phyloP scores from a whole-genome alignment of 2,329 filamentous ascomycete species.

The Microcyclosporella mali region DNA sequence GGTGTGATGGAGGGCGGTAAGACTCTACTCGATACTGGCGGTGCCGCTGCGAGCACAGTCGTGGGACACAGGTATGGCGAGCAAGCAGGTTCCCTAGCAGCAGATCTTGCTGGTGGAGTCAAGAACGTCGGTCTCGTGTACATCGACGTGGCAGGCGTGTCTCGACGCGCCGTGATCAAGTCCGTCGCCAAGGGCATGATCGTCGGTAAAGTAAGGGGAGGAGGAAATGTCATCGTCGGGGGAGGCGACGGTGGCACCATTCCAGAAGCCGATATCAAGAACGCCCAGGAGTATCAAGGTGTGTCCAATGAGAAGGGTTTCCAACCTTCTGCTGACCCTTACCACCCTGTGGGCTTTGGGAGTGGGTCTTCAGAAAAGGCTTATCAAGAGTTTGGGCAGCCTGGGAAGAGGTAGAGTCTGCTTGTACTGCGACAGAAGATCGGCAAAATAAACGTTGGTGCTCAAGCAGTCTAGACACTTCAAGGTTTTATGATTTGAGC shows the following conservation, averaged over 20 bases:
- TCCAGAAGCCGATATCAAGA: slow-evolving; percentile 35
- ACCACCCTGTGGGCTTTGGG: slow-evolving; percentile 24
- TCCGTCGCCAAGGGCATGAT: slow-evolving; percentile 96
- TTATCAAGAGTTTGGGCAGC: slow-evolving; percentile 24
- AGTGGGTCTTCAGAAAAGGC: slow-evolving; percentile 20
- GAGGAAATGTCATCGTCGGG: slow-evolving; percentile 67
- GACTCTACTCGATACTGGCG: slow-evolving; percentile 66
- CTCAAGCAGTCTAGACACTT: too few relatives aligned
- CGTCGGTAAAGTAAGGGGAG: slow-evolving; percentile 69
- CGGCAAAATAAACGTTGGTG: too few relatives aligned
- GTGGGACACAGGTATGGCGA: slow-evolving; percentile 83
- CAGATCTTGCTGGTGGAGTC: slow-evolving; percentile 72
- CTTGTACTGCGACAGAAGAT: not conserved
- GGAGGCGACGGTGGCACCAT: slow-evolving; percentile 52
- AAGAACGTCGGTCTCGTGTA: slow-evolving; percentile 97
- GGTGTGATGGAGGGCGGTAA: slow-evolving; percentile 84
- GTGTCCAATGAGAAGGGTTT: slow-evolving; percentile 11
- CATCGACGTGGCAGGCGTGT: slow-evolving; percentile 92
- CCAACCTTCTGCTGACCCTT: slow-evolving; percentile 19
- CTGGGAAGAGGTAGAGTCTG: slow-evolving; percentile 3
- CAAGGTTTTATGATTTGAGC: too few relatives aligned
- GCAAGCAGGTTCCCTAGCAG: slow-evolving; percentile 74
- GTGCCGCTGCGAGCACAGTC: slow-evolving; percentile 73
- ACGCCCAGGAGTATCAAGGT: slow-evolving; percentile 26
- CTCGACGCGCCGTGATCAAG: slow-evolving; percentile 81